These are phyloP conservation scores for Akanthomyces lecanii DNA, from an alignment of 2,329 filamentous ascomycete genomes.

Conservation along the genomic window DNA sequence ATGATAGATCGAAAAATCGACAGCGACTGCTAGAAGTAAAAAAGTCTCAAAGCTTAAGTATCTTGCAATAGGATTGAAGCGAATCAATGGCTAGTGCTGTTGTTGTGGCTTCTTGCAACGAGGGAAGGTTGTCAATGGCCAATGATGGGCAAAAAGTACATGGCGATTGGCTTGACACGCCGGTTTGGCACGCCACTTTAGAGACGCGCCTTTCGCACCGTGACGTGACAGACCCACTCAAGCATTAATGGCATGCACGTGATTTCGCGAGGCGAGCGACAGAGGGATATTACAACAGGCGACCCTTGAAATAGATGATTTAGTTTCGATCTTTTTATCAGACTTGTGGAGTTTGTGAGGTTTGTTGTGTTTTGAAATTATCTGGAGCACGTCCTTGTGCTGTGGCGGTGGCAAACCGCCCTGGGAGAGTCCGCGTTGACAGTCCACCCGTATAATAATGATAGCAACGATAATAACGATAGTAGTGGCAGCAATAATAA, in stretches of 20 bases:
- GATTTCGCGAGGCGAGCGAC: constrained; percentile 6
- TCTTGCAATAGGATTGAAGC: neutral
- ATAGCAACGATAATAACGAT: too few relatives aligned
- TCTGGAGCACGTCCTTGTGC: neutral
- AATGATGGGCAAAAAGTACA: constrained; percentile 10
- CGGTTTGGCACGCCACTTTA: constrained; percentile 8
- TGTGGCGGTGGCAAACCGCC: neutral
- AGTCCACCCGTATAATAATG: too few relatives aligned
- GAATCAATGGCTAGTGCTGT: neutral
- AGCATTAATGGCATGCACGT: constrained; percentile 11
- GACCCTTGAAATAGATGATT: too few relatives aligned
- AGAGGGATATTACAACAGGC: neutral
- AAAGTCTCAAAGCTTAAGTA: neutral
- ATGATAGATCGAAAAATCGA: too few relatives aligned
- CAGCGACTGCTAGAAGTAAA: neutral
- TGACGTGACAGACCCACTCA: constrained; percentile 17
- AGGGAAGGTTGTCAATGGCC: neutral
- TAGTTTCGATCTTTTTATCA: too few relatives aligned
- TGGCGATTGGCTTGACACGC: constrained; percentile 6
- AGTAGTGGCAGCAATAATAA: too few relatives aligned
- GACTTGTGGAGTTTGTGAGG: too few relatives aligned
- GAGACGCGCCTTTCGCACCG: constrained; percentile 16
- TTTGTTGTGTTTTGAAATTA: too few relatives aligned
- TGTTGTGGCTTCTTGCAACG: neutral
- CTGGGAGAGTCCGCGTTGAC: neutral